Evolutionary conservation across 108 stramenopile genomes (phyloP).

Genomic region (Nitzschia sp.): DNA sequence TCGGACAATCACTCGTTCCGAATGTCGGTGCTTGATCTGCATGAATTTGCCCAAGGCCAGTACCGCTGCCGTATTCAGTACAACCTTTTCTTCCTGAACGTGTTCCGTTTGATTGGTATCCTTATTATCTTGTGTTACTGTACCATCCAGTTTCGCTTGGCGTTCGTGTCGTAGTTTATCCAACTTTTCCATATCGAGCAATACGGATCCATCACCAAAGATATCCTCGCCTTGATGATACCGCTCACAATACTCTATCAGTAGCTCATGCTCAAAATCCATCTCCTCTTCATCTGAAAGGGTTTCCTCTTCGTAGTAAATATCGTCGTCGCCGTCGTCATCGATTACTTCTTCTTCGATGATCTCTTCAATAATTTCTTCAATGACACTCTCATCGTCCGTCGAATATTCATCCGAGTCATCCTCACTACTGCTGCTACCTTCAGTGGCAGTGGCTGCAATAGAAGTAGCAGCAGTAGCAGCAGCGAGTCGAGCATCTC

Average conservation of each 20-base stretch:
- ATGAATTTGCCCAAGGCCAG: slow-evolving; percentile 8
- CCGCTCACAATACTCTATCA: slow-evolving; percentile 1
- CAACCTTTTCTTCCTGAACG: neutral
- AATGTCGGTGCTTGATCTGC: neutral
- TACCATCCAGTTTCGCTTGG: neutral
- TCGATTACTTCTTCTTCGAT: slow-evolving; percentile 12
- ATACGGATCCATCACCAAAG: slow-evolving; percentile 1
- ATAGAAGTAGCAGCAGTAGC: too few relatives aligned
- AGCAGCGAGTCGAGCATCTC: too few relatives aligned
- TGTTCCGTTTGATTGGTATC: neutral
- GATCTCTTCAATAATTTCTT: neutral
- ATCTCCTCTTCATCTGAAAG: neutral
- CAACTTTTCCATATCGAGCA: neutral
- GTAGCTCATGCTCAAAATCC: slow-evolving; percentile 6
- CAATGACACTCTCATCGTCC: neutral
- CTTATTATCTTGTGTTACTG: neutral
- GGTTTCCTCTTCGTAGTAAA: neutral
- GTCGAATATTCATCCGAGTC: neutral
- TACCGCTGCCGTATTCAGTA: neutral
- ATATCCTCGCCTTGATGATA: neutral
- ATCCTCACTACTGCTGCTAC: neutral
- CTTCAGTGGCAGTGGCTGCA: too few relatives aligned
- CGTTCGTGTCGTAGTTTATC: neutral
- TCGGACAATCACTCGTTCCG: neutral
- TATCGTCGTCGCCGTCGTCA: slow-evolving; percentile 4